These are phyloP conservation scores for Chloromonas sp. DNA, from an alignment of 163 green algal genomes.

Conservation along the genomic window DNA sequence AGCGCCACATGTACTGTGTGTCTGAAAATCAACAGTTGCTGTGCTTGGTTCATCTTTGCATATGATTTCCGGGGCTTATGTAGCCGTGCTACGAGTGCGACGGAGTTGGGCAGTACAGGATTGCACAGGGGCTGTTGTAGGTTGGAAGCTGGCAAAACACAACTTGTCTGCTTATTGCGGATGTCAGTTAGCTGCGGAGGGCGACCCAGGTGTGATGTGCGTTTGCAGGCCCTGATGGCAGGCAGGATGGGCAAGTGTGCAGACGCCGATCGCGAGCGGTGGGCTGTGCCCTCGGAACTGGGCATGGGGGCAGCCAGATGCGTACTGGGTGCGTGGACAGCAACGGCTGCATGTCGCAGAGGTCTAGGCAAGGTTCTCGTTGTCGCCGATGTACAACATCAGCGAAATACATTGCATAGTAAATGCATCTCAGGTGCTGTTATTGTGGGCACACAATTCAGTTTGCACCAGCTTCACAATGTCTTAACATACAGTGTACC, in stretches of 20 bases:
- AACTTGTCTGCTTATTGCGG: too few relatives aligned
- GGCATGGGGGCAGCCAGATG: slow-evolving; percentile 3
- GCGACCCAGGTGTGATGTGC: neutral
- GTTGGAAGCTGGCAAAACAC: too few relatives aligned
- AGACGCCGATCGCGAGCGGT: slow-evolving; percentile 29
- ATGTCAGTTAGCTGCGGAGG: too few relatives aligned
- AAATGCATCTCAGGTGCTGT: too few relatives aligned
- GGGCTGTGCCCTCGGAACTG: slow-evolving; percentile 21
- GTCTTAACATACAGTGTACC: too few relatives aligned
- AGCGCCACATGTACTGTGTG: neutral
- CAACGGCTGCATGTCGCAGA: too few relatives aligned
- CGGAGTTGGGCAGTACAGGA: neutral
- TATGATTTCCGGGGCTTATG: neutral
- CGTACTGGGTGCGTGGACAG: slow-evolving; percentile 12
- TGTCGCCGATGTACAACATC: too few relatives aligned
- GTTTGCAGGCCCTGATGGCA: slow-evolving; percentile 9
- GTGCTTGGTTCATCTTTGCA: neutral
- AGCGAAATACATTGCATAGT: too few relatives aligned
- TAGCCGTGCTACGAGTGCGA: neutral
- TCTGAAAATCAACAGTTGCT: neutral
- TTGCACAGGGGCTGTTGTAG: too few relatives aligned
- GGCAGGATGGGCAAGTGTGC: slow-evolving; percentile 19
- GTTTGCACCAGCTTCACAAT: too few relatives aligned
- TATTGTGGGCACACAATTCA: too few relatives aligned
- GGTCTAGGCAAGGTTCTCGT: too few relatives aligned